Conservation (phyloP, 306 rosid genomes). For the Glycine latifolia region DNA sequence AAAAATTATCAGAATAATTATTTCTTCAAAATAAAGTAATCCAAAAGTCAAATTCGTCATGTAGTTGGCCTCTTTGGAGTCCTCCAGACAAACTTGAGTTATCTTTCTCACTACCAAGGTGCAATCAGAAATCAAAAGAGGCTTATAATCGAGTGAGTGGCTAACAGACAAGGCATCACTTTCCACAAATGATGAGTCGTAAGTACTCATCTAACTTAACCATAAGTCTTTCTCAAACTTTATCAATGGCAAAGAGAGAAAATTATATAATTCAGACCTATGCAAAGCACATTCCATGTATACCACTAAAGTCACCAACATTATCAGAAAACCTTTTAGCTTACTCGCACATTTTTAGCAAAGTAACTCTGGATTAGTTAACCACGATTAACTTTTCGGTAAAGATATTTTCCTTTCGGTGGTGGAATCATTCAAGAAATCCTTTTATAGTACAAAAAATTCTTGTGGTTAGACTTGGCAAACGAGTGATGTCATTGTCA, state of each 20-base stretch:
- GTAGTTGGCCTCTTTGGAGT: not conserved
- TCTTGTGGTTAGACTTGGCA: not conserved
- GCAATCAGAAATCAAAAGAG: not conserved
- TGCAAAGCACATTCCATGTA: not conserved
- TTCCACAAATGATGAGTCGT: constrained; percentile 22
- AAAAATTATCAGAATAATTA: not conserved
- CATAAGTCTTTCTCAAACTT: not conserved
- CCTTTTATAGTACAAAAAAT: not conserved
- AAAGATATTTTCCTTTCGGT: not conserved
- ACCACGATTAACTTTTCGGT: not conserved
- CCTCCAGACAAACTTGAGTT: not conserved
- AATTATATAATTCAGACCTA: not conserved
- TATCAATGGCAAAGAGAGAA: not conserved
- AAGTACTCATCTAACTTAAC: not conserved
- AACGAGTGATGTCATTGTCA: not conserved
- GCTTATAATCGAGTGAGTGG: not conserved
- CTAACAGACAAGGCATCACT: constrained; percentile 35
- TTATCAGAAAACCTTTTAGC: not conserved
- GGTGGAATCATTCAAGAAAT: not conserved
- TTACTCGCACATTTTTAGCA: not conserved
- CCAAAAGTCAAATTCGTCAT: not conserved
- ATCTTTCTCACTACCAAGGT: not conserved
- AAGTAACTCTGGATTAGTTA: not conserved
- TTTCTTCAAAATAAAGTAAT: not conserved
- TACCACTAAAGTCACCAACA: not conserved